A percentile compares a stretch with the other conserved stretches of the same genome.
These are phyloP conservation scores for Saccharomyces hybrid DNA, from an alignment of 1,139 yeast species.

Conservation along the genomic window DNA sequence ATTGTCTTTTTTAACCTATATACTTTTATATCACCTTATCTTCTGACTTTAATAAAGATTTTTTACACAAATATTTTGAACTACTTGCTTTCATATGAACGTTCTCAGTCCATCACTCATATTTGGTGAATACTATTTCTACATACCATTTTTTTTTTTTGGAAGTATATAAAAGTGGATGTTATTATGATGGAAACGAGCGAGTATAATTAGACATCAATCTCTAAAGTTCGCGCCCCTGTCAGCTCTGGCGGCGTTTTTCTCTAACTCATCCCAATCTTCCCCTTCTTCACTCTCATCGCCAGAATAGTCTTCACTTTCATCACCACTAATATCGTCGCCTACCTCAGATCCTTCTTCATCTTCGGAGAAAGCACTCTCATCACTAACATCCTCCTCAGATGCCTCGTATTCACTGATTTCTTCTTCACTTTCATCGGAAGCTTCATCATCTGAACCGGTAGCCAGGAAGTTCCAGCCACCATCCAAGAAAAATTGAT, in stretches of 20 bases:
- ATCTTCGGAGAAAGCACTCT: conserved; percentile 52
- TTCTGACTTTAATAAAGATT: background rate
- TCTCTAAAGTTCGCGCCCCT: conserved; percentile 31
- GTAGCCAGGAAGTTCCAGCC: conserved; percentile 93
- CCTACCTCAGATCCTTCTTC: conserved; percentile 41
- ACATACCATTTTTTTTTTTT: background rate
- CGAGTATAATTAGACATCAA: conserved; percentile 5
- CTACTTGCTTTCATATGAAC: no score
- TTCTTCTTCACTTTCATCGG: conserved; percentile 47
- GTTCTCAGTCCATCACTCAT: background rate
- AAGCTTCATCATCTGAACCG: conserved; percentile 57
- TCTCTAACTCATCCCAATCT: conserved; percentile 70
- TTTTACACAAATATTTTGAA: no score
- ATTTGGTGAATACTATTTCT: background rate
- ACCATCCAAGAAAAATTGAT: conserved; percentile 87
- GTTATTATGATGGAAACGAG: background rate
- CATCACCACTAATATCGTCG: conserved; percentile 37
- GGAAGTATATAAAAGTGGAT: background rate
- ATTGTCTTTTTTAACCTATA: background rate
- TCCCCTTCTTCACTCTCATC: conserved; percentile 55
- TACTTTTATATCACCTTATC: background rate
- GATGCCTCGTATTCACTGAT: conserved; percentile 38
- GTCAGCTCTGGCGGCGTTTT: conserved; percentile 48
- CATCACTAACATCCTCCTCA: conserved; percentile 65
- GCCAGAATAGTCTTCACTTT: conserved; percentile 46